phyloP scores from a whole-genome alignment of 2,329 filamentous ascomycete species.

The Nigrospora sphaerica region DNA sequence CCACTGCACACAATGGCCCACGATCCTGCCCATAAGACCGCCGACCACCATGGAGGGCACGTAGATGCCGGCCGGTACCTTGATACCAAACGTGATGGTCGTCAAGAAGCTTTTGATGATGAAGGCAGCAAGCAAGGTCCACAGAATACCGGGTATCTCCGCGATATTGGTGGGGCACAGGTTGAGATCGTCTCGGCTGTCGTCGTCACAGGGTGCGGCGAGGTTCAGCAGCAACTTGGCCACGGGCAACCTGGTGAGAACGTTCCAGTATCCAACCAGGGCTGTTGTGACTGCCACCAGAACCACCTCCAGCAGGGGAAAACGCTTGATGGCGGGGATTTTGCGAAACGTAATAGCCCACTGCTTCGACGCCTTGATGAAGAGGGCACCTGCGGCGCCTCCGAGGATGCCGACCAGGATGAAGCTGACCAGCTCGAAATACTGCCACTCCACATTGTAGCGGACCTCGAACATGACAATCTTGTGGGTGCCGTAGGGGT shows the following conservation, averaged over 20 bases:
- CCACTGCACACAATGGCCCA: slow-evolving; percentile 82
- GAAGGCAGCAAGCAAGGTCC: slow-evolving; percentile 69
- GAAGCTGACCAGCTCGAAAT: slow-evolving; percentile 83
- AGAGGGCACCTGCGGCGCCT: slow-evolving; percentile 77
- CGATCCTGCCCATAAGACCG: slow-evolving; percentile 79
- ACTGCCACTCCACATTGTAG: slow-evolving; percentile 85
- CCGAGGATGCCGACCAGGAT: slow-evolving; percentile 81
- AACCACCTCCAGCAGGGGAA: slow-evolving; percentile 80
- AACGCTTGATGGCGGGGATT: slow-evolving; percentile 70
- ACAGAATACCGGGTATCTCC: slow-evolving; percentile 72
- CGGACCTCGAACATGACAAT: slow-evolving; percentile 95
- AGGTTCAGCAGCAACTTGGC: slow-evolving; percentile 87
- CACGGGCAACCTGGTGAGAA: slow-evolving; percentile 80
- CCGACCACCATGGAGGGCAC: slow-evolving; percentile 98
- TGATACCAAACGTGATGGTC: slow-evolving; percentile 89
- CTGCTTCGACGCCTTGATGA: slow-evolving; percentile 88
- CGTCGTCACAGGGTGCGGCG: slow-evolving; percentile 76
- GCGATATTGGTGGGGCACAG: slow-evolving; percentile 68
- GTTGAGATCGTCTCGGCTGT: slow-evolving; percentile 57
- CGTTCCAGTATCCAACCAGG: slow-evolving; percentile 86
- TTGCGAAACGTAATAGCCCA: slow-evolving; percentile 89
- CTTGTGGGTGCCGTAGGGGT: slow-evolving; percentile 93
- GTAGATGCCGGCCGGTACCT: slow-evolving; percentile 94
- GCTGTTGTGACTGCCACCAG: slow-evolving; percentile 83
- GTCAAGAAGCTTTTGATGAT: slow-evolving; percentile 86